phyloP scores from a whole-genome alignment of 306 rosid genomes.

The Cucurbita pepo region DNA sequence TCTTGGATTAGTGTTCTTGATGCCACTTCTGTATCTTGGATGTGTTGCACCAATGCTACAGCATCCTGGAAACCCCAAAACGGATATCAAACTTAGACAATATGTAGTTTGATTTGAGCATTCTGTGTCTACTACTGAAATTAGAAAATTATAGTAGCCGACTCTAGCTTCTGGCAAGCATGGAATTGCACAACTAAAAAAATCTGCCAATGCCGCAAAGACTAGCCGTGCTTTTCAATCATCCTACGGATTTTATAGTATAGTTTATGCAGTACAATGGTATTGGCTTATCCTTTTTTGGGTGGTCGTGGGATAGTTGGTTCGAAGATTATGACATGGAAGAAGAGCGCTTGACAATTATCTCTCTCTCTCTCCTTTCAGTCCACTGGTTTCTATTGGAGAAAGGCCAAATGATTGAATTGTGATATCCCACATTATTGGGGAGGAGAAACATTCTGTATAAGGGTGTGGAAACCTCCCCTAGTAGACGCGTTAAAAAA shows the following conservation, averaged over 20 bases:
- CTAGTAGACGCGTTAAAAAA: too few relatives aligned
- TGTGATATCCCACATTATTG: too few relatives aligned
- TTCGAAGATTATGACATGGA: neutral
- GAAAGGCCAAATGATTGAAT: neutral
- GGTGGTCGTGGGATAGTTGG: neutral
- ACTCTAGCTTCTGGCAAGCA: too few relatives aligned
- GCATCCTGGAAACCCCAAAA: slow-evolving; percentile 45
- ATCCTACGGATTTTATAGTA: neutral
- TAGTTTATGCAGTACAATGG: neutral
- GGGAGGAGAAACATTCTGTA: too few relatives aligned
- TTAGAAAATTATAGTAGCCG: neutral
- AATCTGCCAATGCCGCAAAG: neutral
- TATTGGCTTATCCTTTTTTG: too few relatives aligned
- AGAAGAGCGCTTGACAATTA: neutral
- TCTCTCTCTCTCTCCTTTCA: neutral
- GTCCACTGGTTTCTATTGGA: neutral
- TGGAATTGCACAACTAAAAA: neutral
- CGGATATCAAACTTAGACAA: neutral
- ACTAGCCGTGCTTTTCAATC: neutral
- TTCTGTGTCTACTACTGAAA: neutral
- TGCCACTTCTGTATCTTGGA: slow-evolving; percentile 63
- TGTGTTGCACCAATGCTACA: slow-evolving; percentile 51
- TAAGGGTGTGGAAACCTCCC: too few relatives aligned
- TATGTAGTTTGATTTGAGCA: neutral
- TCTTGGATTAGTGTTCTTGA: slow-evolving; percentile 56